These are phyloP conservation scores for Coemansia sp. DNA, from an alignment of 192 early-diverging fungal genomes.

Conservation along the genomic window DNA sequence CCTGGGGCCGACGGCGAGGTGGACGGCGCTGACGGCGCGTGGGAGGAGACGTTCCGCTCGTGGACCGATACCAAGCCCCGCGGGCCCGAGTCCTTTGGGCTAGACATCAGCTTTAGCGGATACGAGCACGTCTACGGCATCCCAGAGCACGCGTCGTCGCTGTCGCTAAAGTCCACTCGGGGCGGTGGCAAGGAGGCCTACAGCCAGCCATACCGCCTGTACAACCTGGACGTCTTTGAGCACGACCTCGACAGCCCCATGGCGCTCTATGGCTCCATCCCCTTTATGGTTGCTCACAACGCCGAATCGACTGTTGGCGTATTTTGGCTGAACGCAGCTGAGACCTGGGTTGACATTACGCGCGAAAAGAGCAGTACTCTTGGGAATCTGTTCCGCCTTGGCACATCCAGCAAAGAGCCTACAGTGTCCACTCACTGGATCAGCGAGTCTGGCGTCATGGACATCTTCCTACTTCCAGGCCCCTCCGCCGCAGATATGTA, in stretches of 20 bases:
- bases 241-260: conserved; percentile 94
- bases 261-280: conserved; percentile 93
- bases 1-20: conserved; percentile 42
- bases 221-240: conserved; percentile 98
- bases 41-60: conserved; percentile 89
- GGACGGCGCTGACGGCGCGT: conserved; percentile 58
- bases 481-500: conserved; percentile 66
- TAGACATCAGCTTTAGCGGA: conserved; percentile 89
- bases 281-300: conserved; percentile 90
- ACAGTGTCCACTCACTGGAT: conserved; percentile 80
- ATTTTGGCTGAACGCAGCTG: conserved; percentile 91
- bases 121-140: conserved; percentile 91
- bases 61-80: conserved; percentile 91
- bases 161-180: conserved; percentile 86
- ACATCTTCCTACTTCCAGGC: conserved; percentile 84
- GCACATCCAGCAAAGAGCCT: conserved; percentile 18
- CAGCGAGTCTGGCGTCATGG: conserved; percentile 86
- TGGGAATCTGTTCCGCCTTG: conserved; percentile 31
- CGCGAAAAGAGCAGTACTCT: conserved; percentile 53
- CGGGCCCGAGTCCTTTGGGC: conserved; percentile 89
- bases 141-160: conserved; percentile 87
- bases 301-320: conserved; percentile 72
- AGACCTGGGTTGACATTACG: conserved; percentile 97
- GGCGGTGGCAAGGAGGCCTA: conserved; percentile 69
- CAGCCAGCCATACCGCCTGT: conserved; percentile 90